A percentile compares a stretch with the other conserved stretches of the same genome.
Evolutionary conservation across 148 eudicot genomes (phyloP).

Genomic region (Silene latifolia): DNA sequence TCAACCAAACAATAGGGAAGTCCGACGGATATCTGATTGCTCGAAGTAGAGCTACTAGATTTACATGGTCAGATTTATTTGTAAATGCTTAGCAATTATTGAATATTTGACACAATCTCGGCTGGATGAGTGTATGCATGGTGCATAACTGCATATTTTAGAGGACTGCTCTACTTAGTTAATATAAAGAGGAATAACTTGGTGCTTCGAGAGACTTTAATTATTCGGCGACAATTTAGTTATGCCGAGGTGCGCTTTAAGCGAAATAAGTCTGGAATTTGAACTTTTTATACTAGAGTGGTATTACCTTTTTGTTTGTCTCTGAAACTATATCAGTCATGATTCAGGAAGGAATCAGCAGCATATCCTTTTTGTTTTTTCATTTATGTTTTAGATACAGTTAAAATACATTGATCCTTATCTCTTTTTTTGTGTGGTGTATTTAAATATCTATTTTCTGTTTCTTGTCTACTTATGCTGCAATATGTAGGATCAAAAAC

Average conservation of each 20-base stretch:
- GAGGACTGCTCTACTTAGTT: neutral
- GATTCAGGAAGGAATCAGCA: neutral
- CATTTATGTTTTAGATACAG: neutral
- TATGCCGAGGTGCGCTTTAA: neutral
- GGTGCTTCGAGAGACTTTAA: neutral
- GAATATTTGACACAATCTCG: neutral
- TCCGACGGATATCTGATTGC: neutral
- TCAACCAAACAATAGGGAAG: neutral
- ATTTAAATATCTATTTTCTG: neutral
- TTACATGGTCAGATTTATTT: neutral
- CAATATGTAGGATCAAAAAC: slow-evolving; percentile 47
- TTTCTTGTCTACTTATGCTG: slow-evolving; percentile 9
- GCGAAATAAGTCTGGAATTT: neutral
- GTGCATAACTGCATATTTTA: neutral
- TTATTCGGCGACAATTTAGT: neutral
- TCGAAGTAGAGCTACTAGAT: neutral
- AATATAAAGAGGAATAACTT: neutral
- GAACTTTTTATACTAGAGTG: neutral
- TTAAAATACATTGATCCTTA: neutral
- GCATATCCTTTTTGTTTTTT: neutral
- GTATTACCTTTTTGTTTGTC: neutral
- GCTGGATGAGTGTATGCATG: neutral
- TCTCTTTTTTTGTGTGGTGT: neutral
- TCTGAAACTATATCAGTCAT: neutral
- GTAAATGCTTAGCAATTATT: neutral